phyloP scores from a whole-genome alignment of 2,329 filamentous ascomycete species.

The Triangularia verruculosa region DNA sequence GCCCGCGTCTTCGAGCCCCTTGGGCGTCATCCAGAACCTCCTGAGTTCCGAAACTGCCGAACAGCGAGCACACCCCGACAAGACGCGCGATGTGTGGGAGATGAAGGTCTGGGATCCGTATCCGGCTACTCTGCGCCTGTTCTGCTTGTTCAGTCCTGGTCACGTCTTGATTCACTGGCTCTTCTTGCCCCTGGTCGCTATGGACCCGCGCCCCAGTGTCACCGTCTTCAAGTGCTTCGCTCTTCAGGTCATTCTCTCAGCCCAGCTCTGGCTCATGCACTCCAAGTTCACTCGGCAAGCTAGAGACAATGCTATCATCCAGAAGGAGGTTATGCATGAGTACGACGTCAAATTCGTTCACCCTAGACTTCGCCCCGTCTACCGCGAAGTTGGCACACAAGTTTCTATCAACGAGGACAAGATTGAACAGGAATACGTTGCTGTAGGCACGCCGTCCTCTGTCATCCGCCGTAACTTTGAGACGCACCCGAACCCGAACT shows the following conservation, averaged over 20 bases:
- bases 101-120: conserved; percentile 90
- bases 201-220: conserved; percentile 79
- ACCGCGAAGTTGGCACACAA: conserved; percentile 77
- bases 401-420: conserved; percentile 52
- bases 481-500: conserved; percentile 80
- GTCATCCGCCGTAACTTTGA: conserved; percentile 73
- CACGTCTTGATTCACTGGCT: conserved; percentile 90
- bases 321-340: conserved; percentile 89
- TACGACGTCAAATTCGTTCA: conserved; percentile 96
- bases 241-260: conserved; percentile 70
- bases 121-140: conserved; percentile 75
- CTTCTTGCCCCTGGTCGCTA: conserved; percentile 72
- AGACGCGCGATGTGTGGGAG: conserved; percentile 88
- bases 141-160: conserved; percentile 88
- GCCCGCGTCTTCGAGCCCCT: conserved; percentile 71
- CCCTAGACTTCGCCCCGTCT: conserved; percentile 77
- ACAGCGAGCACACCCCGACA: conserved; percentile 78
- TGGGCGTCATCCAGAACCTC: conserved; percentile 69
- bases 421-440: conserved; percentile 44
- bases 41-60: conserved; percentile 70
- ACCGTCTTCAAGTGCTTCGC: conserved; percentile 81
- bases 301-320: conserved; percentile 80
- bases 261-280: conserved; percentile 72
- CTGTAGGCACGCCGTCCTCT: conserved; percentile 53
- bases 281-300: conserved; percentile 76